These are phyloP conservation scores for Helotiales sp. DNA, from an alignment of 2,329 filamentous ascomycete species.

Conservation along the genomic window DNA sequence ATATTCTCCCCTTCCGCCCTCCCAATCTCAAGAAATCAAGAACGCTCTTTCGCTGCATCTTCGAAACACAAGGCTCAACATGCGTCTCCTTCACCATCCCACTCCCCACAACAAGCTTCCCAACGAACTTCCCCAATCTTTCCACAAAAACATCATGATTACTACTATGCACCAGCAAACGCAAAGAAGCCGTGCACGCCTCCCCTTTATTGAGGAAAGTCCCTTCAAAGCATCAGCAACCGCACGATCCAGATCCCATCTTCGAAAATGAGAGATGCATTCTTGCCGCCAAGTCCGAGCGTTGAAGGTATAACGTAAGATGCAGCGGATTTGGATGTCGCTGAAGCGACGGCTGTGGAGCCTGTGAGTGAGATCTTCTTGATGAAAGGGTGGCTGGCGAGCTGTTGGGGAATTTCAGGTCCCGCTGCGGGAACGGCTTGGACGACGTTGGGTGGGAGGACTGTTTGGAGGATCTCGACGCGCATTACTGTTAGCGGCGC, in stretches of 20 bases:
- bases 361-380: background rate
- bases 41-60: background rate
- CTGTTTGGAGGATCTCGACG: slow-evolving; percentile 30
- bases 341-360: background rate
- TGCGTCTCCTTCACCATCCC: background rate
- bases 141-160: background rate
- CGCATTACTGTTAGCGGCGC: slow-evolving; percentile 29
- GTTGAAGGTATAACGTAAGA: background rate
- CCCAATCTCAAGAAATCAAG: slow-evolving; percentile 48
- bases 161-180: background rate
- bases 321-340: background rate
- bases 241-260: background rate
- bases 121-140: background rate
- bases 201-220: background rate
- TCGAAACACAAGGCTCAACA: background rate
- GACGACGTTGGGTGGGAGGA: slow-evolving; percentile 28
- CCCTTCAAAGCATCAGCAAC: background rate
- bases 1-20: slow-evolving; percentile 48
- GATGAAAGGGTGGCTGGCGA: background rate
- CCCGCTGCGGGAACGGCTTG: background rate
- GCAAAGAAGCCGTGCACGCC: background rate
- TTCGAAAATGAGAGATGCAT: background rate
- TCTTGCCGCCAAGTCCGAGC: background rate
- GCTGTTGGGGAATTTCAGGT: background rate
- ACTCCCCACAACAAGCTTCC: background rate